phyloP scores from a whole-genome alignment of 2,329 filamentous ascomycete species.

The Aspergillus sp. region DNA sequence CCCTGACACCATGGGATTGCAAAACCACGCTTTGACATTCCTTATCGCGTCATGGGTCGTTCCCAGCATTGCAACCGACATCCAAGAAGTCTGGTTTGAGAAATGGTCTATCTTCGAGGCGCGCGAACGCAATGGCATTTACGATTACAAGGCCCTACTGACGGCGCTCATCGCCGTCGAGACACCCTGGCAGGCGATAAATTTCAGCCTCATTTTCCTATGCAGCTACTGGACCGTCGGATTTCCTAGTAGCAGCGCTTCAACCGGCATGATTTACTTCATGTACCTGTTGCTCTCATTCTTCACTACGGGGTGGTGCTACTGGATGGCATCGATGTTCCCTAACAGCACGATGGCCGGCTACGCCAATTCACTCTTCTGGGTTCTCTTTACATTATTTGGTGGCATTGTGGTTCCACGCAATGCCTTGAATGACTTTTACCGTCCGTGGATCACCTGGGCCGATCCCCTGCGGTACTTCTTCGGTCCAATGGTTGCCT shows the following conservation, averaged over 20 bases:
- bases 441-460: conserved; percentile 6
- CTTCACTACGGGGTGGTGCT: conserved; percentile 1
- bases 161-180: conserved; percentile 4
- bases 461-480: conserved; percentile 6
- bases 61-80: conserved; percentile 1
- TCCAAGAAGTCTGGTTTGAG: conserved; percentile 5
- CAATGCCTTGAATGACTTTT: conserved; percentile 3
- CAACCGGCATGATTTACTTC: conserved; percentile 4
- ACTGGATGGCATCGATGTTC: conserved; percentile 4
- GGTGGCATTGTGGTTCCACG: conserved; percentile 1
- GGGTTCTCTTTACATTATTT: conserved; percentile 5
- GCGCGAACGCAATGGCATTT: conserved; percentile 5
- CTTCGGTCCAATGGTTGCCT: conserved; percentile 1
- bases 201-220: conserved; percentile 3
- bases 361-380: conserved; percentile 6
- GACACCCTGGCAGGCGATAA: conserved; percentile 1
- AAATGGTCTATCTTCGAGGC: conserved; percentile 6
- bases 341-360: conserved; percentile 5
- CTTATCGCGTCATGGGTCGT: conserved; percentile 1
- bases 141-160: conserved; percentile 4
- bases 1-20: not conserved
- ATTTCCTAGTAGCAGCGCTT: conserved; percentile 1
- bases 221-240: conserved; percentile 5
- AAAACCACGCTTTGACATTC: not conserved
- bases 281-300: conserved; percentile 3